Percentiles rank a stretch among this genome's conserved stretches.
These are phyloP conservation scores for Saccharomycopsis crataegensis DNA, from an alignment of 1,139 yeast genomes.

Conservation along the genomic window DNA sequence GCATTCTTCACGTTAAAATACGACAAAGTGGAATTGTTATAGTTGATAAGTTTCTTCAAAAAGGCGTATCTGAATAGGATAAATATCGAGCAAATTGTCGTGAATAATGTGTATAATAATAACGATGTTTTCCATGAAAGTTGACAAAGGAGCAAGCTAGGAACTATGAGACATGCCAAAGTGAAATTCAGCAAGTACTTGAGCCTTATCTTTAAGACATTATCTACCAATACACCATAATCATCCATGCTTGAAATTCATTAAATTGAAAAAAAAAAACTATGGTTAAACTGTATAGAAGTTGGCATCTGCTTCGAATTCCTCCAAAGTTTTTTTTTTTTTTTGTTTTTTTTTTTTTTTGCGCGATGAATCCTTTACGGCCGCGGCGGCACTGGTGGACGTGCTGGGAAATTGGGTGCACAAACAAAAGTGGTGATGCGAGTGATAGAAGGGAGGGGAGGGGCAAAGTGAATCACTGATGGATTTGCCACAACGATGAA, in stretches of 20 bases:
- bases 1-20: not conserved
- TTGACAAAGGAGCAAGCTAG: constrained; percentile 1
- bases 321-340: not conserved
- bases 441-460: not conserved
- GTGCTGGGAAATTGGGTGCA: not conserved
- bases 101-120: not conserved
- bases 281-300: too few species aligned
- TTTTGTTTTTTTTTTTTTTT: not conserved
- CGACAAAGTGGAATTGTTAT: not conserved
- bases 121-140: not conserved
- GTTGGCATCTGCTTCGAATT: too few species aligned
- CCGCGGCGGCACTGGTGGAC: not conserved
- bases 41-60: constrained; percentile 1
- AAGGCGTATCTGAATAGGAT: not conserved
- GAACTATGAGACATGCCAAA: constrained; percentile 1
- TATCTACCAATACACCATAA: constrained; percentile 5
- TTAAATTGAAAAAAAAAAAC: too few species aligned
- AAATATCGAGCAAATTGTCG: not conserved
- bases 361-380: not conserved
- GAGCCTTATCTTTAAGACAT: constrained; percentile 5
- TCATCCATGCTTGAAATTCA: constrained; percentile 7
- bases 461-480: not conserved
- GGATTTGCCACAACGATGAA: not conserved
- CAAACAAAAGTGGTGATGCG: not conserved
- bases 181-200: constrained; percentile 7